A percentile compares a stretch with the other conserved stretches of the same genome.
These are phyloP conservation scores for Boletus eberwhitei DNA, from an alignment of 768 basidiomycete species.

Conservation along the genomic window DNA sequence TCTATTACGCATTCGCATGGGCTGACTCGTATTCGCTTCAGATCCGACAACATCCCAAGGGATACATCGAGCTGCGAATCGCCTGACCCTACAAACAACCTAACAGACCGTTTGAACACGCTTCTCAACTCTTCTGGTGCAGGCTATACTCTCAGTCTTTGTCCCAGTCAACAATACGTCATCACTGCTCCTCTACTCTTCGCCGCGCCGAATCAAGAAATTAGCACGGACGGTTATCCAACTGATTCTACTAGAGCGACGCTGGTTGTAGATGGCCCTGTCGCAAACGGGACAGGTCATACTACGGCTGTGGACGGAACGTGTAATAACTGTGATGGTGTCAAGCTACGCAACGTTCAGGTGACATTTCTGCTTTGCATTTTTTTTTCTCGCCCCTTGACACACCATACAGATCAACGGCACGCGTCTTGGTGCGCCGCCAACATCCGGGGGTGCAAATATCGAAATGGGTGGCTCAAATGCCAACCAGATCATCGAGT, in stretches of 20 bases:
- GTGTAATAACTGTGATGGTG: conserved; percentile 55
- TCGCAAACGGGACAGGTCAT: conserved; percentile 59
- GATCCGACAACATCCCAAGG: background rate
- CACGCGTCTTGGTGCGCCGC: conserved; percentile 51
- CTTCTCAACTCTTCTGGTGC: conserved; percentile 63
- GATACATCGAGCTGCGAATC: conserved; percentile 25
- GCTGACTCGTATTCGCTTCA: conserved; percentile 5
- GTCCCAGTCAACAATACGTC: conserved; percentile 57
- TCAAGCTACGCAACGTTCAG: conserved; percentile 70
- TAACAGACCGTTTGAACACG: conserved; percentile 62
- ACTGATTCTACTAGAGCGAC: conserved; percentile 62
- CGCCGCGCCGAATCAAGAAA: conserved; percentile 69
- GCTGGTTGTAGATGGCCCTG: conserved; percentile 65
- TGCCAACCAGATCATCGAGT: conserved; percentile 69
- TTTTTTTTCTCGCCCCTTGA: background rate
- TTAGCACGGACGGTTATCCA: conserved; percentile 77
- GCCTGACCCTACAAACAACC: conserved; percentile 58
- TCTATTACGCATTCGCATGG: background rate
- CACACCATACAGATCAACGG: conserved; percentile 60
- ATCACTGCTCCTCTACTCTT: conserved; percentile 68
- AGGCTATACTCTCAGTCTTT: conserved; percentile 65
- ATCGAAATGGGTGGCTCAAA: conserved; percentile 85
- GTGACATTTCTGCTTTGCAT: conserved; percentile 30
- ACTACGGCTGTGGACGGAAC: conserved; percentile 71
- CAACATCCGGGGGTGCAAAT: conserved; percentile 64